Evolutionary conservation across 148 eudicot species (phyloP).

Genomic region (Persicaria maculosa): DNA sequence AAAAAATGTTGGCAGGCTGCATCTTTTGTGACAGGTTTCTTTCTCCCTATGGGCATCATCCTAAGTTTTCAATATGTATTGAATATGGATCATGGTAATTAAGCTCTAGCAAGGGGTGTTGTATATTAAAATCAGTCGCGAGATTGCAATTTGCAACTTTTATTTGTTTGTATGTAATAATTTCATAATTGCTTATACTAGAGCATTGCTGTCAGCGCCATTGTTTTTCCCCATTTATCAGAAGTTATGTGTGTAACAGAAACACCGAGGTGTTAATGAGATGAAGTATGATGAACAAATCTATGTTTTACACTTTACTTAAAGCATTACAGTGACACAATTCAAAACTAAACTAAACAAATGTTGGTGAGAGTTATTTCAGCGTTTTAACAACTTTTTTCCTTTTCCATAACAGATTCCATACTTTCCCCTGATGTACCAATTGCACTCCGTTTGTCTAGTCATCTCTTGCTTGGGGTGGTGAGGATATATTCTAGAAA

Average conservation of each 20-base stretch:
- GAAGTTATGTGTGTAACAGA: neutral
- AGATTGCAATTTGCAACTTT: neutral
- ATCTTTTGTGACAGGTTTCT: neutral
- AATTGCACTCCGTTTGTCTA: constrained; percentile 89
- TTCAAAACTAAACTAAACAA: neutral
- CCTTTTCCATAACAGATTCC: constrained; percentile 47
- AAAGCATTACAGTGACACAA: neutral
- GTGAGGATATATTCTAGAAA: constrained; percentile 92
- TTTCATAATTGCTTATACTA: neutral
- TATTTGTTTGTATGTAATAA: neutral
- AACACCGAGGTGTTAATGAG: neutral
- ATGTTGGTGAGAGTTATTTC: neutral
- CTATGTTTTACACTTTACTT: neutral
- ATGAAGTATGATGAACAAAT: neutral
- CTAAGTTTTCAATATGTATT: neutral
- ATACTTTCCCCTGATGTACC: constrained; percentile 90
- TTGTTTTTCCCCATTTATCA: neutral
- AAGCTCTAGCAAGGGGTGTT: neutral
- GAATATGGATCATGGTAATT: neutral
- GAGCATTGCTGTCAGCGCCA: neutral
- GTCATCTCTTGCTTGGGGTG: constrained; percentile 98
- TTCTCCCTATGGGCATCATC: neutral
- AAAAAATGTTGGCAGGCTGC: neutral
- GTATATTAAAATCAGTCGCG: neutral
- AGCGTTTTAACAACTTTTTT: neutral